Evolutionary conservation across 2,329 filamentous ascomycete genomes (phyloP), one percentile per base, ranked within the genome.

Genomic region (Aspergillus ochraceus): DNA sequence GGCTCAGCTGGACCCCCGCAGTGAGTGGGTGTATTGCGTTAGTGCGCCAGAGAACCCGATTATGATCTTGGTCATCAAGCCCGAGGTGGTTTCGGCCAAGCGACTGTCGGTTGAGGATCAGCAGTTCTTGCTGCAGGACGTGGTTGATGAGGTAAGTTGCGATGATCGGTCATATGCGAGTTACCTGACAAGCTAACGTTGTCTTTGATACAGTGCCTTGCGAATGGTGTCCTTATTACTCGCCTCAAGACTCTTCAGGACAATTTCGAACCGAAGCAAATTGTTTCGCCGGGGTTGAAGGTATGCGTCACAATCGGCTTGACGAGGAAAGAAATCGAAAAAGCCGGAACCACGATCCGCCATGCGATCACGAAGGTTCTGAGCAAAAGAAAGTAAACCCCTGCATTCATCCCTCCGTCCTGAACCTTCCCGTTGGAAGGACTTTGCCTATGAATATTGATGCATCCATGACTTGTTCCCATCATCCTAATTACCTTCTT

Each of bases 301-400:
- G 86, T 98, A 12, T 98, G 94, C 72, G 83, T 97, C 56, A 97
- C 93, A 0, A 90, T 86, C 5, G 95, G 90, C 1, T 80, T 99
- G 63, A 90, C 90, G 24, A 96, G 90, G 81, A 97, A 96, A 80
- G 95, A 99, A 76, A 90, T 93, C 57, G 96, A 99, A 79, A 97
- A 96, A 81, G 92, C 95, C 0, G 95, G 93, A 14, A 87, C 89
- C 8, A 88, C 86, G 10, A 93, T 99, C 66, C 84, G 94, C 61
- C 93, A 97, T 78, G 94, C 95, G 14, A 91, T 98, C 66, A 96
- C 93, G 54, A 97, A 97, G 79, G 87, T 98, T 62, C 87, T 99
- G 83, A 84, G 82, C 68, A 79, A 79, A 69, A 79, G 77, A 71
- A 83, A 77, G 66, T 81, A 68, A 77, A 63, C 59, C 54, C 58